These are phyloP conservation scores for Cadophora luteo-olivacea DNA, from an alignment of 2,329 filamentous ascomycete species.

Conservation along the genomic window DNA sequence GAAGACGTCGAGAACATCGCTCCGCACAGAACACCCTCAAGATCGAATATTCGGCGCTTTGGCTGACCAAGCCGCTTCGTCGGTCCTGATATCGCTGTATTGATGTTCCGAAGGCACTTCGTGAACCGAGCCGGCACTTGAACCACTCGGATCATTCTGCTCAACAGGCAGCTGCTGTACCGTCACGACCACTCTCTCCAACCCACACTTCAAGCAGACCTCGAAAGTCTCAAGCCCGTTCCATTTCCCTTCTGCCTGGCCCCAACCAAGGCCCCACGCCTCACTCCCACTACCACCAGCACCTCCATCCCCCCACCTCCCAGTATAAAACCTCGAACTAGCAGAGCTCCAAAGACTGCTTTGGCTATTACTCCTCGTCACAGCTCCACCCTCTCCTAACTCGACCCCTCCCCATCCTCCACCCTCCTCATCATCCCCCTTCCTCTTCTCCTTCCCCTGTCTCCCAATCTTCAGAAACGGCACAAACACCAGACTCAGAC, in stretches of 20 bases:
- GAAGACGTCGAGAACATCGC: not conserved
- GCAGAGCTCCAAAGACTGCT: constrained; percentile 8
- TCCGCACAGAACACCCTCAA: not conserved
- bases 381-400: not conserved
- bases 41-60: not conserved
- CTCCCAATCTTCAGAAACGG: constrained; percentile 60
- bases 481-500: constrained; percentile 52
- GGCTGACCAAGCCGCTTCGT: not conserved
- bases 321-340: constrained; percentile 6
- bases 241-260: not conserved
- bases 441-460: constrained; percentile 49
- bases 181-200: not conserved
- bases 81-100: not conserved
- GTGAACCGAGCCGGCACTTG: too few species aligned
- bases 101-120: not conserved
- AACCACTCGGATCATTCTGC: too few species aligned
- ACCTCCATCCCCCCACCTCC: constrained; percentile 15
- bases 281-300: not conserved
- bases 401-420: not conserved
- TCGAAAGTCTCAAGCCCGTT: not conserved
- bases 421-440: constrained; percentile 3
- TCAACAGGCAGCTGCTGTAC: not conserved
- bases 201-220: constrained; percentile 14
- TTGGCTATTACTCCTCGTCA: not conserved
- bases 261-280: constrained; percentile 1